phyloP scores from a whole-genome alignment of 169 alveolate genomes.

The Plasmodium cynomolgi region DNA sequence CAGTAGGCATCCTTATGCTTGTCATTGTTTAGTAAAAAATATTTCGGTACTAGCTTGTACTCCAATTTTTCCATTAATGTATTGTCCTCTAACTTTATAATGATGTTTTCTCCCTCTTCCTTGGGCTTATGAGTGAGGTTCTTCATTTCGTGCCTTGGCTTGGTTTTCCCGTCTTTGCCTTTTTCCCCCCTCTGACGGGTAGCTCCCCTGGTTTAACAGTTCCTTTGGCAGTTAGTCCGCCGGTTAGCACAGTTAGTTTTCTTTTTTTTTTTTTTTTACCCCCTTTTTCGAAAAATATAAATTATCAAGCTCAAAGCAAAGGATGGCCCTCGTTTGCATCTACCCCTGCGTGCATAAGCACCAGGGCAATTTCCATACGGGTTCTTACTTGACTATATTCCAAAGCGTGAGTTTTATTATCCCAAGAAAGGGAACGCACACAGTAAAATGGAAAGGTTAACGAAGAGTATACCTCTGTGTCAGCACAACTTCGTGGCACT shows the following conservation, averaged over 20 bases:
- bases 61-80: neutral
- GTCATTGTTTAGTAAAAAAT: constrained; percentile 19
- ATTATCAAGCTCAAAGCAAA: neutral
- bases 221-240: neutral
- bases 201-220: neutral
- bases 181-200: neutral
- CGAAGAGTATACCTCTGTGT: neutral
- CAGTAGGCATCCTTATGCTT: constrained; percentile 17
- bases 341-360: neutral
- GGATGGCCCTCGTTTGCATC: neutral
- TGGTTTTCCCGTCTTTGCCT: neutral
- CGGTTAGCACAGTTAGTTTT: neutral
- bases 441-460: neutral
- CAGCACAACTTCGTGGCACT: neutral
- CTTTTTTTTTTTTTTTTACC: neutral
- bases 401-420: neutral
- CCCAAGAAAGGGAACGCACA: neutral
- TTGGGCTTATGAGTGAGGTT: neutral
- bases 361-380: neutral
- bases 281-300: neutral
- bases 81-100: constrained; percentile 11
- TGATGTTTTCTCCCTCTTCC: neutral
- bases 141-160: neutral
- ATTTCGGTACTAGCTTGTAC: constrained; percentile 13
- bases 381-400: neutral